Evolutionary conservation across 768 basidiomycete species (phyloP).

Genomic region (Termitomyces sp.): DNA sequence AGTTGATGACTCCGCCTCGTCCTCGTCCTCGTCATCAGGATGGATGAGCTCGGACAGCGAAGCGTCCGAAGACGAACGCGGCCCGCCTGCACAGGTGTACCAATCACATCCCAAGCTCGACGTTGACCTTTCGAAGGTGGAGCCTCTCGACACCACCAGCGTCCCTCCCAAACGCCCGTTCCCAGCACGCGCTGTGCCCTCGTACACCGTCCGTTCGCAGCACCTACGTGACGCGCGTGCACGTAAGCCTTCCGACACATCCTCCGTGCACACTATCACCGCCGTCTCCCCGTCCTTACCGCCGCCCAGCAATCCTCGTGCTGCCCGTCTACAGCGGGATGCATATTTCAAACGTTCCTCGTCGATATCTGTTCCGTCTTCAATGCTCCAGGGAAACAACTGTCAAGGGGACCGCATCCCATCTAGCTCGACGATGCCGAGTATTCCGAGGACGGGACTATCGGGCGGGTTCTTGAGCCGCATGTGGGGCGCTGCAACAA

Average conservation of each 20-base stretch:
- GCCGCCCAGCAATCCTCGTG: constrained; percentile 5
- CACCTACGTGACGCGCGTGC: constrained; percentile 22
- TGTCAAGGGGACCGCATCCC: constrained; percentile 8
- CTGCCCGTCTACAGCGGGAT: constrained; percentile 7
- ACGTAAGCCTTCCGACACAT: constrained; percentile 46
- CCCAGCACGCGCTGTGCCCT: constrained; percentile 40
- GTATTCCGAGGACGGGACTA: constrained; percentile 21
- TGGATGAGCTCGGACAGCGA: constrained; percentile 52
- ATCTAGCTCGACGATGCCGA: constrained; percentile 36
- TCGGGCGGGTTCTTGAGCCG: constrained; percentile 59
- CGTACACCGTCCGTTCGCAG: constrained; percentile 32
- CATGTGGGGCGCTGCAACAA: constrained; percentile 65
- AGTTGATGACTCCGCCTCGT: constrained; percentile 59
- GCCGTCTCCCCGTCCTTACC: constrained; percentile 23
- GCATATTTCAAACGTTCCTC: constrained; percentile 18
- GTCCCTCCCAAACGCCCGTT: constrained; percentile 34
- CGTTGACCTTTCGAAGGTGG: constrained; percentile 16
- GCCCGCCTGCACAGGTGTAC: constrained; percentile 23
- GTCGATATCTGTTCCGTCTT: constrained; percentile 14
- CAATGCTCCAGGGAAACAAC: not conserved
- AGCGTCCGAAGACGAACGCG: constrained; percentile 30
- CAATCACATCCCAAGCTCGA: constrained; percentile 21
- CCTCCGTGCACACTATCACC: constrained; percentile 44
- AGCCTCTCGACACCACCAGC: constrained; percentile 15
- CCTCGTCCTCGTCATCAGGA: constrained; percentile 50